phyloP scores from a whole-genome alignment of 352 stramenopile species.

The Pythium aristosporum region DNA sequence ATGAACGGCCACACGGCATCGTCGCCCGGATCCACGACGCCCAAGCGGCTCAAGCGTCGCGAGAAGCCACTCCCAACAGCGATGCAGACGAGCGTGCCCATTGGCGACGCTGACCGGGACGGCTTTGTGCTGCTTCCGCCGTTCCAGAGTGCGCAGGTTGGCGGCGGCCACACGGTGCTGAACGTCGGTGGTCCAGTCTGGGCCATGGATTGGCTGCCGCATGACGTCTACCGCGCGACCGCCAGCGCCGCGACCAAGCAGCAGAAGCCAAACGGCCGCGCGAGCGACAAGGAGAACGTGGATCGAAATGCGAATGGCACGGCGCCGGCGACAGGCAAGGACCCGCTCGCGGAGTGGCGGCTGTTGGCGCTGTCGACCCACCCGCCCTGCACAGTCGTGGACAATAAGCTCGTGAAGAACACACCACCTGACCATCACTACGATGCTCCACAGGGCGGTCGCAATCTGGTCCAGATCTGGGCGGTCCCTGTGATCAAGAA shows the following conservation, averaged over 20 bases:
- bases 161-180: constrained; percentile 40
- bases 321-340: constrained; percentile 14
- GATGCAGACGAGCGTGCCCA: neutral
- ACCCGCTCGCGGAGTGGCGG: constrained; percentile 41
- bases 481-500: constrained; percentile 45
- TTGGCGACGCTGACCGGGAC: constrained; percentile 21
- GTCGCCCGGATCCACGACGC: constrained; percentile 19
- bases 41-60: constrained; percentile 28
- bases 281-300: constrained; percentile 47
- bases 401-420: constrained; percentile 56
- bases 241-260: constrained; percentile 1
- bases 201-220: constrained; percentile 79
- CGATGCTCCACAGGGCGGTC: constrained; percentile 45
- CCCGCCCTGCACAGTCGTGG: constrained; percentile 59
- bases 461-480: constrained; percentile 78
- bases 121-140: constrained; percentile 38
- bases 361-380: constrained; percentile 67
- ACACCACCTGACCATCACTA: constrained; percentile 82
- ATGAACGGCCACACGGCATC: neutral
- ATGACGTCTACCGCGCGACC: constrained; percentile 27
- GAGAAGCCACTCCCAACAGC: constrained; percentile 27
- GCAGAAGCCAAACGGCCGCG: constrained; percentile 9
- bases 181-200: constrained; percentile 76
- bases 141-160: constrained; percentile 45
- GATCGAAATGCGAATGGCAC: constrained; percentile 18